Base-by-base conservation (phyloP, 352 stramenopile genomes). In the Globisporangium paroecandrum region DNA sequence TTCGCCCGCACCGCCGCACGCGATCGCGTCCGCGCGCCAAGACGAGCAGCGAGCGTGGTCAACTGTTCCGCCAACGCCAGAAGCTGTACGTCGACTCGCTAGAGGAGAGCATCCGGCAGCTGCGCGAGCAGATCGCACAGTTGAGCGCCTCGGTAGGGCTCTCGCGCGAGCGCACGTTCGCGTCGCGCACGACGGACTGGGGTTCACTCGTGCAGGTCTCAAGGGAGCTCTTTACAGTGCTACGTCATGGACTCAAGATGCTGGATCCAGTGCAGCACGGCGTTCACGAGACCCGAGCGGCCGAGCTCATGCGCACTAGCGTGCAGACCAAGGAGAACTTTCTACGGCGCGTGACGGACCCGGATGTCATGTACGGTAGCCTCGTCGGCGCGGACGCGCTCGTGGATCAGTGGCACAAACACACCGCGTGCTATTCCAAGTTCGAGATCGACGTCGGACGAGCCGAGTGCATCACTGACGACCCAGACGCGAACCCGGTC, bases 1-100 rank as follows among this genome's bases (percentile, higher is more conserved):
- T 55, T 9, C 49, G 49, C 2, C 49, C n/a, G 7, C 24, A 18
- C 4, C 49, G n/a, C 20, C 49, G 10, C 24, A 55, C 49, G 7
- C 49, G 49, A 7, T 29, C 49, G 20, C 32, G 57, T 5, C 34
- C 57, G 20, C 57, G 57, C 34, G 57, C 57, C 15, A 65, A 65
- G 47, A 57, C 41, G 8, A 65, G 38, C 41, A 65, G 41, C 22
- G 59, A 65, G 59, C 59, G 59, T 8, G 59, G 59, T 1, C 18
- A 38, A 43, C 38, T 41, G 0, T 65, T 65, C 59, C 59, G 59
- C 13, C 41, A 65, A 12, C 59, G 59, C 3, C 59, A 57, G 47
- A 65, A 65, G 18, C 8, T 22, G 7, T 43, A 57, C 18, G 43
- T 55, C n/a, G 41, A 65, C 9, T 13, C n/a, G 59, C 47, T 65